Conservation (phyloP, 768 basidiomycete genomes). For the Mycena rosella region DNA sequence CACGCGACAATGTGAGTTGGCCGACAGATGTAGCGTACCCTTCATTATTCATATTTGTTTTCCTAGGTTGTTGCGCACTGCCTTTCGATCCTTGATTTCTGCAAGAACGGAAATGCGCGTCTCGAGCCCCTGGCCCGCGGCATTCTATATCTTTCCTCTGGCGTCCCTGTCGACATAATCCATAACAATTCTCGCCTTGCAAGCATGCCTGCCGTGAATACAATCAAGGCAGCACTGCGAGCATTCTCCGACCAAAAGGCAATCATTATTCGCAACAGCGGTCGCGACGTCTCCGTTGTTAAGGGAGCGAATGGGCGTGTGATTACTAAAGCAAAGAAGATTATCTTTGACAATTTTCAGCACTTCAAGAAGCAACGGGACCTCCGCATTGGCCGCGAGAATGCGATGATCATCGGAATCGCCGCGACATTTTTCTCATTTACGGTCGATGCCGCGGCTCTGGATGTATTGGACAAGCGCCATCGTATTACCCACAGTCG, state of each 20-base stretch:
- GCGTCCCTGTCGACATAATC: conserved; percentile 13
- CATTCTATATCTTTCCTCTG: conserved; percentile 10
- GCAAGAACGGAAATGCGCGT: conserved; percentile 1
- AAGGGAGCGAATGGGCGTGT: not conserved
- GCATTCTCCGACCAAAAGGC: conserved; percentile 41
- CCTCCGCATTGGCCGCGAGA: conserved; percentile 44
- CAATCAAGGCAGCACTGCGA: conserved; percentile 34
- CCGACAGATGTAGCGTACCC: too few relatives aligned
- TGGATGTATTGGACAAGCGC: conserved; percentile 40
- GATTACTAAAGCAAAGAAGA: conserved; percentile 22
- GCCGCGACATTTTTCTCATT: conserved; percentile 19
- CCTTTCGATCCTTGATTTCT: not conserved
- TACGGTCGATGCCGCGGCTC: conserved; percentile 42
- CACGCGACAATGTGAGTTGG: too few relatives aligned
- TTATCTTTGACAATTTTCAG: conserved; percentile 48
- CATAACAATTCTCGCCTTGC: conserved; percentile 28
- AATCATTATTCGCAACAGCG: conserved; percentile 16
- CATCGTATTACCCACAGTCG: conserved; percentile 9
- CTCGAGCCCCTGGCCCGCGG: not conserved
- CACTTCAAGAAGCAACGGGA: conserved; percentile 44
- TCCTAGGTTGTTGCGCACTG: not conserved
- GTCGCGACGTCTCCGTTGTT: conserved; percentile 26
- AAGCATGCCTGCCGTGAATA: conserved; percentile 39
- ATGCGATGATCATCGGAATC: conserved; percentile 44
- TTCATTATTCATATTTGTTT: too few relatives aligned